Conservation (phyloP, 106 monocot genomes). For the Chionographis japonica region DNA sequence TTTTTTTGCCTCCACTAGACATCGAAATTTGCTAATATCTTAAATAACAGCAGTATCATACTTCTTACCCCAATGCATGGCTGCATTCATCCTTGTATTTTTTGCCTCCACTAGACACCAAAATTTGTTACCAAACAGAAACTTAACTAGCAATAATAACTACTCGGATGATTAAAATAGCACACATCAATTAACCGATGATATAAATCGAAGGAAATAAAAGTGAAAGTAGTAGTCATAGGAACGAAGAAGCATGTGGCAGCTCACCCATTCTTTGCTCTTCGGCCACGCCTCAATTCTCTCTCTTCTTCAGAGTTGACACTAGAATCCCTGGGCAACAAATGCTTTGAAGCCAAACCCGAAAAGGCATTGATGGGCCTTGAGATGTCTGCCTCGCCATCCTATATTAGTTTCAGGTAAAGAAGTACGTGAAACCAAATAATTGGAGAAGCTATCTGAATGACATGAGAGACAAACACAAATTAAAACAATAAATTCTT, state of each 20-base stretch:
- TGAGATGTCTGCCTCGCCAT: slow-evolving; percentile 25
- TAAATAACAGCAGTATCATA: too few species aligned
- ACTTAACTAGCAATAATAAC: too few species aligned
- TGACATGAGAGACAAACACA: slow-evolving; percentile 33
- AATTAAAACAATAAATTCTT: slow-evolving; percentile 26
- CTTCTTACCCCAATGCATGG: too few species aligned
- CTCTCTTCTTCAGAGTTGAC: slow-evolving; percentile 29
- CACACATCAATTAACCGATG: background rate
- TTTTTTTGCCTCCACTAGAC: too few species aligned
- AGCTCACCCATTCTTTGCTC: slow-evolving; percentile 43
- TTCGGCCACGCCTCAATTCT: slow-evolving; percentile 31
- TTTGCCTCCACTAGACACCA: too few species aligned
- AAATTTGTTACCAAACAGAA: too few species aligned
- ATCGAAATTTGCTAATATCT: too few species aligned
- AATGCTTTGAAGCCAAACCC: slow-evolving; percentile 16
- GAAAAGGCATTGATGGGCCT: slow-evolving; percentile 12
- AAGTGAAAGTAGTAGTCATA: background rate
- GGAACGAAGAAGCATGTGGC: background rate
- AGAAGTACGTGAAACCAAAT: slow-evolving; percentile 90
- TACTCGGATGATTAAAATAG: too few species aligned
- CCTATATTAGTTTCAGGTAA: slow-evolving; percentile 99
- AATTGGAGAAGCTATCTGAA: slow-evolving; percentile 93
- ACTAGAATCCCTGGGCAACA: slow-evolving; percentile 19
- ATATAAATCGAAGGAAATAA: background rate
- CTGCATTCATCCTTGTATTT: too few species aligned